phyloP scores from a whole-genome alignment of 1,284 basidiomycete species.

The Thecaphora frezii region DNA sequence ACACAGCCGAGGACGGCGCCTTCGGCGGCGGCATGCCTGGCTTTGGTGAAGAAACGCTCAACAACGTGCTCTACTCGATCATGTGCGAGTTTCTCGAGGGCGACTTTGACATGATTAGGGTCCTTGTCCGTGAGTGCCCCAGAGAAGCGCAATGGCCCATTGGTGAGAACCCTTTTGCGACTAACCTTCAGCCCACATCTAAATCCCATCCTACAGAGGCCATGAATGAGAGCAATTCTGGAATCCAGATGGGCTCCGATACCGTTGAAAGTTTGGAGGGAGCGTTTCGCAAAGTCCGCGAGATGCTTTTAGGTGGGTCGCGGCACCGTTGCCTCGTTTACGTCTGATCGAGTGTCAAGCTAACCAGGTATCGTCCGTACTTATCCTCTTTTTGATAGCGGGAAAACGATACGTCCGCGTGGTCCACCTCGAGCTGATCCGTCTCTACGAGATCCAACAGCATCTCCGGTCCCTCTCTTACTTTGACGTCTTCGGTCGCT shows the following conservation, averaged over 20 bases:
- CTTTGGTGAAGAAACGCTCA: conserved; percentile 70
- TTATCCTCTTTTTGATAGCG: conserved; percentile 36
- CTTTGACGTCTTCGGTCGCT: conserved; percentile 75
- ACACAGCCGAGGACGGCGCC: conserved; percentile 12
- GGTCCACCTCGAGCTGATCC: conserved; percentile 71
- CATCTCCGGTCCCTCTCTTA: conserved; percentile 73
- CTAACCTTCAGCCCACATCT: background rate
- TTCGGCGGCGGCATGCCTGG: background rate
- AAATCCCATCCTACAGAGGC: conserved; percentile 22
- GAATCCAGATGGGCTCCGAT: conserved; percentile 56
- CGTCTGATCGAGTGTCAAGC: background rate
- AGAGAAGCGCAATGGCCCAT: no score
- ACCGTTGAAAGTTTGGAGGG: conserved; percentile 59
- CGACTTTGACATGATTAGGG: conserved; percentile 76
- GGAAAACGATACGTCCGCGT: conserved; percentile 76
- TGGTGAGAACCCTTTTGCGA: no score
- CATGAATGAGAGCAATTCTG: conserved; percentile 56
- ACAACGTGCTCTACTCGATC: conserved; percentile 71
- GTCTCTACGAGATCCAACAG: conserved; percentile 76
- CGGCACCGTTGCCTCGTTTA: no score
- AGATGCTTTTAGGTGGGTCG: conserved; percentile 43
- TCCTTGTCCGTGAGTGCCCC: conserved; percentile 66
- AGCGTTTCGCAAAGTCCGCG: conserved; percentile 55
- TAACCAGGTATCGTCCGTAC: background rate
- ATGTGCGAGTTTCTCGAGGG: conserved; percentile 81